These are phyloP conservation scores for Ascocoryne sarcoides DNA, from an alignment of 2,329 filamentous ascomycete species.

Conservation along the genomic window DNA sequence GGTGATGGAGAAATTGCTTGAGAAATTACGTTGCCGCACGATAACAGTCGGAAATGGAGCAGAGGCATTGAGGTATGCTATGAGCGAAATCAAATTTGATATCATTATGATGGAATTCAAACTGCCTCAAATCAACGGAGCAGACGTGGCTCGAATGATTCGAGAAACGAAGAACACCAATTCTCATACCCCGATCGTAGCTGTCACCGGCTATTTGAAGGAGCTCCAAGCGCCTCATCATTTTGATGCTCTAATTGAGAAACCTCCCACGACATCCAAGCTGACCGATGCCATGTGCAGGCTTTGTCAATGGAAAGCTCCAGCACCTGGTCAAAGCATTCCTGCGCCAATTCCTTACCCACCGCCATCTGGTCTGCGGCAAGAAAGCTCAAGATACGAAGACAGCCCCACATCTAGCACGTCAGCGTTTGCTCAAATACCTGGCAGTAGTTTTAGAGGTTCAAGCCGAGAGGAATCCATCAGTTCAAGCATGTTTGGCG, in stretches of 20 bases:
- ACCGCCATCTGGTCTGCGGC: conserved; percentile 55
- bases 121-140: conserved; percentile 86
- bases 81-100: conserved; percentile 97
- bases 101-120: conserved; percentile 98
- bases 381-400: conserved; percentile 54
- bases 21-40: conserved; percentile 89
- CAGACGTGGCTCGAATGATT: conserved; percentile 95
- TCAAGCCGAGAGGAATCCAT: conserved; percentile 86
- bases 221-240: conserved; percentile 91
- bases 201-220: conserved; percentile 96
- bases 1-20: conserved; percentile 97
- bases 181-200: conserved; percentile 87
- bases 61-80: conserved; percentile 86
- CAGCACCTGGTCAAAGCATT: conserved; percentile 42
- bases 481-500: conserved; percentile 78
- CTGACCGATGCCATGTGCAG: conserved; percentile 78
- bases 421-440: conserved; percentile 64
- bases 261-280: conserved; percentile 89
- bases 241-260: conserved; percentile 92
- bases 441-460: conserved; percentile 67
- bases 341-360: conserved; percentile 46
- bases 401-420: conserved; percentile 66
- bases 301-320: conserved; percentile 88
- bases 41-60: conserved; percentile 85
- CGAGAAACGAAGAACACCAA: conserved; percentile 94